Percentiles rank a stretch among this genome's conserved stretches.
phyloP scores from a whole-genome alignment of 2,329 filamentous ascomycete species.

The Exutisphaerella laricina region DNA sequence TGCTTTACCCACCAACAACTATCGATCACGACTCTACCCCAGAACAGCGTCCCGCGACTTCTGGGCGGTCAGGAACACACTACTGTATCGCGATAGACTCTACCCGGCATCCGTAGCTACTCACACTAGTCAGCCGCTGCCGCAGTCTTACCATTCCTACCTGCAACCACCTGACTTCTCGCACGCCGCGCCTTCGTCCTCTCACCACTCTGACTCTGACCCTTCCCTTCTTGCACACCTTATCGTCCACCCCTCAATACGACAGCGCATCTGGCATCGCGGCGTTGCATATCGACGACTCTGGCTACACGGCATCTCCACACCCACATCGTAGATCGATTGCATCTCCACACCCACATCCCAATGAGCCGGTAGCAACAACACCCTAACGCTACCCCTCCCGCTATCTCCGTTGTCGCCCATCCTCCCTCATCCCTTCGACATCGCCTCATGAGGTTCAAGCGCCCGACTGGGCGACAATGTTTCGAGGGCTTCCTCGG shows the following conservation, averaged over 20 bases:
- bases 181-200: no score
- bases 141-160: not conserved
- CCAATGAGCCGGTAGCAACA: constrained; percentile 13
- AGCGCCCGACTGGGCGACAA: constrained; percentile 12
- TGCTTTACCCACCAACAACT: constrained; percentile 2
- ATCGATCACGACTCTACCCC: not conserved
- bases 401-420: constrained; percentile 20
- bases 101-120: constrained; percentile 7
- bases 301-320: constrained; percentile 2
- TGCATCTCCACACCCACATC: constrained; percentile 1
- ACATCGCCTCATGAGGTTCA: constrained; percentile 10
- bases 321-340: constrained; percentile 1
- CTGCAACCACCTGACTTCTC: no score
- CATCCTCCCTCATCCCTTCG: not conserved
- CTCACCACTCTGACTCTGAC: not conserved
- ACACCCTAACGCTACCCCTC: constrained; percentile 13
- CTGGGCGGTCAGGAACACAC: constrained; percentile 9
- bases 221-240: constrained; percentile 4
- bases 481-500: constrained; percentile 23
- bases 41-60: constrained; percentile 2
- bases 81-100: constrained; percentile 1
- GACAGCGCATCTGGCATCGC: constrained; percentile 4
- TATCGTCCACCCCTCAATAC: no score
- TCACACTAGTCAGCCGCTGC: constrained; percentile 1
- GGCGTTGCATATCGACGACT: not conserved